A percentile compares a stretch with the other conserved stretches of the same genome.
These are phyloP conservation scores for Porodaedalea pini DNA, from an alignment of 1,284 basidiomycete genomes.

Conservation along the genomic window DNA sequence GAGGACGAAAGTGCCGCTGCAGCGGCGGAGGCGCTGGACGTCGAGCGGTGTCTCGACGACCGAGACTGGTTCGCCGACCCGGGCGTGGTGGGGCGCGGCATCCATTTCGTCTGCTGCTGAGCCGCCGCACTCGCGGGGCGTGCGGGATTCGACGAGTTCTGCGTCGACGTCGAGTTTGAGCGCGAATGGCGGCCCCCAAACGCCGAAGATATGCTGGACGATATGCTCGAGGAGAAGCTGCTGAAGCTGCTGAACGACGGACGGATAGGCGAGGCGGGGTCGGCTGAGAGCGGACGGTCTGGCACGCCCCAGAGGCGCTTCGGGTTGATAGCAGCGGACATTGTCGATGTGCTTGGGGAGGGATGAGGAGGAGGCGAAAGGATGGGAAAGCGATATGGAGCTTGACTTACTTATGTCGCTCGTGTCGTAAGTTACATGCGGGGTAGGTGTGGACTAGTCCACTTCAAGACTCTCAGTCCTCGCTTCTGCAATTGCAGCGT, in stretches of 20 bases:
- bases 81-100: conserved; percentile 10
- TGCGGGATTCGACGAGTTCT: not conserved
- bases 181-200: conserved; percentile 4
- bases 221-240: not conserved
- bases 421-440: not conserved
- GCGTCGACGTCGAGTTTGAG: conserved; percentile 1
- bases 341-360: not conserved
- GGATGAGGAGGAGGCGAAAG: not conserved
- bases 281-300: conserved; percentile 13
- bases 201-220: conserved; percentile 6
- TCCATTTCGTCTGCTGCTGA: conserved; percentile 11
- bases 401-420: conserved; percentile 5
- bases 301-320: conserved; percentile 10
- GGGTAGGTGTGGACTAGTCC: not conserved
- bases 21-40: conserved; percentile 17
- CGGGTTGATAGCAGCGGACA: conserved; percentile 10
- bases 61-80: conserved; percentile 1
- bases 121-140: conserved; percentile 8
- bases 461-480: not conserved
- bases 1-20: conserved; percentile 7
- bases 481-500: not conserved
- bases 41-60: conserved; percentile 10
- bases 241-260: conserved; percentile 5
- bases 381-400: not conserved
- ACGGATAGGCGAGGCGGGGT: conserved; percentile 5